Evolutionary conservation across 2,329 filamentous ascomycete species (phyloP).

Genomic region (Cladorrhinum sp.): DNA sequence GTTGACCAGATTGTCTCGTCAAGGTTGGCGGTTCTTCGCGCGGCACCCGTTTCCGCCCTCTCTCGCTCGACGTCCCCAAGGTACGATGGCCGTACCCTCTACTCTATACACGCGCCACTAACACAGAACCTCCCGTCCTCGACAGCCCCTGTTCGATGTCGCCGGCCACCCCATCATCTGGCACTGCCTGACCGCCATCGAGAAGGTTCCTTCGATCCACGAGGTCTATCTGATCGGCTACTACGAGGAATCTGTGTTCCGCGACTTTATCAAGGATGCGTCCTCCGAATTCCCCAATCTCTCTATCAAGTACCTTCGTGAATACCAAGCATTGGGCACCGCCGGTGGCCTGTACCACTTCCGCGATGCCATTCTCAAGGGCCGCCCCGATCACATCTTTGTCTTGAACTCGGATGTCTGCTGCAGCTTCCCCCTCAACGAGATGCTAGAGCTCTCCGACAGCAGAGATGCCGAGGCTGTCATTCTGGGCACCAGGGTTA

Average conservation of each 20-base stretch:
- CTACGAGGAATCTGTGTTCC: slow-evolving; percentile 96
- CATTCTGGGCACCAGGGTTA: slow-evolving; percentile 88
- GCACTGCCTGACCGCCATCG: slow-evolving; percentile 90
- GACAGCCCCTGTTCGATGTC: slow-evolving; percentile 92
- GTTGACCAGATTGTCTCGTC: slow-evolving; percentile 23
- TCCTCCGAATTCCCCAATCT: slow-evolving; percentile 81
- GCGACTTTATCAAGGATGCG: slow-evolving; percentile 95
- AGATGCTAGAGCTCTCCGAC: slow-evolving; percentile 92
- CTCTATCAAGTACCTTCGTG: slow-evolving; percentile 89
- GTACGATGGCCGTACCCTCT: slow-evolving; percentile 42
- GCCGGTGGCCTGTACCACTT: slow-evolving; percentile 98
- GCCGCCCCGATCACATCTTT: slow-evolving; percentile 90
- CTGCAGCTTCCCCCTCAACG: slow-evolving; percentile 93
- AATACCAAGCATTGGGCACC: slow-evolving; percentile 94
- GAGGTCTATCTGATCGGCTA: slow-evolving; percentile 98
- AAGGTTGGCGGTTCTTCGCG: slow-evolving; percentile 93
- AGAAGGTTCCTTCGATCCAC: slow-evolving; percentile 84
- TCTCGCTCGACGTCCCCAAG: slow-evolving; percentile 95
- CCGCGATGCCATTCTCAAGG: slow-evolving; percentile 97
- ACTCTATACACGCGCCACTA: not conserved
- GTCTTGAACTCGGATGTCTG: slow-evolving; percentile 98
- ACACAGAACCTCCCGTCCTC: not conserved
- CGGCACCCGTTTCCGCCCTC: slow-evolving; percentile 90
- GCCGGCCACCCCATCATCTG: slow-evolving; percentile 98
- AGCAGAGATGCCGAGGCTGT: slow-evolving; percentile 96